A percentile compares a stretch with the other conserved stretches of the same genome.
phyloP scores from a whole-genome alignment of 257 asterid genomes.

The Penstemon davidsonii region DNA sequence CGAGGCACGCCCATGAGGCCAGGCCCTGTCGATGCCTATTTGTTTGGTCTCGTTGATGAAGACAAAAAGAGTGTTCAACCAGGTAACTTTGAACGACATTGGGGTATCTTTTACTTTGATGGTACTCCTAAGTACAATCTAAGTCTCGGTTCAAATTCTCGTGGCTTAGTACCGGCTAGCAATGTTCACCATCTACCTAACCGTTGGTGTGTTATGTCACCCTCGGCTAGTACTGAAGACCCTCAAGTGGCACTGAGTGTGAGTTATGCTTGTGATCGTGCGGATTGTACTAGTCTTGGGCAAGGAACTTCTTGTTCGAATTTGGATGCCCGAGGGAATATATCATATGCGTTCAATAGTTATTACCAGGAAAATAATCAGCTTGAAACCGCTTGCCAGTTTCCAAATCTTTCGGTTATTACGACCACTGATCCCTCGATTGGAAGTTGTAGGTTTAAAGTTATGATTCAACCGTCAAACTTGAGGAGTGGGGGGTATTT shows the following conservation, averaged over 20 bases:
- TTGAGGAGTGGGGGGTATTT: conserved; percentile 32
- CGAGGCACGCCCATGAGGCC: conserved; percentile 75
- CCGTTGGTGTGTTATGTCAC: conserved; percentile 62
- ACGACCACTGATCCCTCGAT: conserved; percentile 58
- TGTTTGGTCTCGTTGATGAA: conserved; percentile 73
- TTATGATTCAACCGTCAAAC: conserved; percentile 48
- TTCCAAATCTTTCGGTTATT: conserved; percentile 57
- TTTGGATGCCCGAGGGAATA: conserved; percentile 47
- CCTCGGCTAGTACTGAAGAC: conserved; percentile 49
- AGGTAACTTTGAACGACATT: conserved; percentile 78
- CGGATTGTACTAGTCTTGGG: conserved; percentile 75
- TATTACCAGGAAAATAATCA: conserved; percentile 64
- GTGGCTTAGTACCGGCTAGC: conserved; percentile 45
- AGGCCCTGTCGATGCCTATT: conserved; percentile 64
- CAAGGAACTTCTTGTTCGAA: conserved; percentile 55
- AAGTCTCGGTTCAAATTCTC: conserved; percentile 40
- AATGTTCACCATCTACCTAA: conserved; percentile 44
- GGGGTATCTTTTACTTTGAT: conserved; percentile 74
- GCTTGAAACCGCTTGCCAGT: conserved; percentile 57
- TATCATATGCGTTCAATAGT: conserved; percentile 70
- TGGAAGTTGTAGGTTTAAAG: conserved; percentile 56
- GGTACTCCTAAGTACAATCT: conserved; percentile 72
- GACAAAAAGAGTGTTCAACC: conserved; percentile 79
- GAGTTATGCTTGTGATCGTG: conserved; percentile 57
- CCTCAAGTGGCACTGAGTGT: conserved; percentile 56